Conservation (phyloP, 148 eudicot genomes). For the Tetragonia tetragonoides region DNA sequence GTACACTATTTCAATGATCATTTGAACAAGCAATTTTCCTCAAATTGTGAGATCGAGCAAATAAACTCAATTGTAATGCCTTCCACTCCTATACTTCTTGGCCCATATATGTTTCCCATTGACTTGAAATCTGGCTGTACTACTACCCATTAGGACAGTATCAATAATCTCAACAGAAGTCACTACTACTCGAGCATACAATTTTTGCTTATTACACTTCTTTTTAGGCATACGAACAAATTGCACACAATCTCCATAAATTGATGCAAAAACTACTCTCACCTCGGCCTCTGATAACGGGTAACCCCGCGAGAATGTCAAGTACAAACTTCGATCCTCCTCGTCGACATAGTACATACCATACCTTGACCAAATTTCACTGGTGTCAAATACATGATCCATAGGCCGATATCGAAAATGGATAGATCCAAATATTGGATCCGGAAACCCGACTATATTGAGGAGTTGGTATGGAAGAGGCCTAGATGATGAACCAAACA, state of each 20-base stretch:
- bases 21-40: background rate
- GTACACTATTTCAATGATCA: too few relatives aligned
- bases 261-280: constrained; percentile 11
- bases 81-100: constrained; percentile 11
- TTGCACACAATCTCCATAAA: constrained; percentile 31
- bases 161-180: constrained; percentile 18
- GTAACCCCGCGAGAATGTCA: constrained; percentile 29
- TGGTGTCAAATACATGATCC: background rate
- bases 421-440: background rate
- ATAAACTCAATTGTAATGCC: background rate
- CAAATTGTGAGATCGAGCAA: background rate
- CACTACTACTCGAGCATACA: constrained; percentile 27
- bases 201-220: background rate
- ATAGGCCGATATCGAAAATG: background rate
- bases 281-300: constrained; percentile 16
- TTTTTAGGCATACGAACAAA: background rate
- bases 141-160: constrained; percentile 5
- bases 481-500: background rate
- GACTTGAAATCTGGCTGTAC: constrained; percentile 21
- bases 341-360: background rate
- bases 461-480: background rate
- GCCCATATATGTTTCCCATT: constrained; percentile 42
- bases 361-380: background rate
- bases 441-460: background rate
- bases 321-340: constrained; percentile 26